phyloP scores from a whole-genome alignment of 1,284 basidiomycete genomes.

The Cutaneotrichosporon sp. region DNA sequence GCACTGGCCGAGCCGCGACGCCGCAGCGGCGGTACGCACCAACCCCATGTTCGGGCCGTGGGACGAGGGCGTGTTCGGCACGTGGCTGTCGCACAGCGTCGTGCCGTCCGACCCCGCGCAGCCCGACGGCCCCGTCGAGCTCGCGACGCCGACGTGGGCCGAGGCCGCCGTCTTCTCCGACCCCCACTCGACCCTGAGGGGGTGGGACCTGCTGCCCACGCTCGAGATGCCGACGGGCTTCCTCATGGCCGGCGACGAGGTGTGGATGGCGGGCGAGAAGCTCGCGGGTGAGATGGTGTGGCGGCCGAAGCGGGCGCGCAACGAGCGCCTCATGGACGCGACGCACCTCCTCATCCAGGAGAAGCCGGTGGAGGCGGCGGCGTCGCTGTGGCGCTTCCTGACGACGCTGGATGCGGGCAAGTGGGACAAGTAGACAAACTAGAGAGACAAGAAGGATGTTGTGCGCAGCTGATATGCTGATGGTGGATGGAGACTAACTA shows the following conservation, averaged over 20 bases:
- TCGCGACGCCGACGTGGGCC: slow-evolving; percentile 41
- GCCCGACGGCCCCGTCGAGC: slow-evolving; percentile 26
- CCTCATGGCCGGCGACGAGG: slow-evolving; percentile 37
- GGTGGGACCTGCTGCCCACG: slow-evolving; percentile 40
- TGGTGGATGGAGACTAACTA: no score
- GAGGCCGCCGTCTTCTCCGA: slow-evolving; percentile 43
- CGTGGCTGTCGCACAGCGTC: slow-evolving; percentile 69
- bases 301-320: slow-evolving; percentile 30
- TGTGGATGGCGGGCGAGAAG: slow-evolving; percentile 30
- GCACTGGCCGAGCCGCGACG: slow-evolving; percentile 63
- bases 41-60: slow-evolving; percentile 48
- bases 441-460: neutral
- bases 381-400: slow-evolving; percentile 38
- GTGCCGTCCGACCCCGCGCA: slow-evolving; percentile 43
- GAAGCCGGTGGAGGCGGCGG: slow-evolving; percentile 38
- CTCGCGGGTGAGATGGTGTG: slow-evolving; percentile 34
- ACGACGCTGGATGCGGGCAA: slow-evolving; percentile 20
- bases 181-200: slow-evolving; percentile 30
- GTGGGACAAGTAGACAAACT: slow-evolving; percentile 17
- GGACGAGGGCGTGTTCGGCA: slow-evolving; percentile 65
- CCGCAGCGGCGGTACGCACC: slow-evolving; percentile 62
- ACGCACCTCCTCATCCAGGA: slow-evolving; percentile 45
- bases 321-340: slow-evolving; percentile 38
- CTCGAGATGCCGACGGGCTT: slow-evolving; percentile 38
- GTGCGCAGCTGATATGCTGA: no score